Percentiles rank a stretch among this genome's conserved stretches.
Evolutionary conservation across 2,329 filamentous ascomycete genomes (phyloP).

Genomic region (Huntiella moniliformis): DNA sequence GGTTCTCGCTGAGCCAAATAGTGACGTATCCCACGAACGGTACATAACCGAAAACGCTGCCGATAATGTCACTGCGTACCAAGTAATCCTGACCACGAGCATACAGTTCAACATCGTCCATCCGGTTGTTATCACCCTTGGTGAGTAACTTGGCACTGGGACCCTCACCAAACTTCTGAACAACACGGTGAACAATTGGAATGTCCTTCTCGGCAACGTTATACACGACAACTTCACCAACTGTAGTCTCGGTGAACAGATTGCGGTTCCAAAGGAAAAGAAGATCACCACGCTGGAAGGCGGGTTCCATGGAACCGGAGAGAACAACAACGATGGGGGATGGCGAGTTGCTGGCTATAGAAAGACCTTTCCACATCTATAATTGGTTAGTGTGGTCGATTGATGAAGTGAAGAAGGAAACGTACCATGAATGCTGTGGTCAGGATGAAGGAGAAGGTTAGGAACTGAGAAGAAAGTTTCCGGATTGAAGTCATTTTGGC

Average conservation of each 20-base stretch:
- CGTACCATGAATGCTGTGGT: slow-evolving; percentile 77
- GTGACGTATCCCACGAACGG: slow-evolving; percentile 95
- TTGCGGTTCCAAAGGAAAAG: slow-evolving; percentile 63
- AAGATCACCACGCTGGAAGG: slow-evolving; percentile 61
- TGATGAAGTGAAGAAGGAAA: background rate
- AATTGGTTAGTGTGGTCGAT: background rate
- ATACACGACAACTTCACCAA: slow-evolving; percentile 43
- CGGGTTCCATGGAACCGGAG: slow-evolving; percentile 68
- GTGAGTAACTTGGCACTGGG: slow-evolving; percentile 59
- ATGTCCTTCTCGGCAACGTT: slow-evolving; percentile 90
- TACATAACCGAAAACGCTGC: slow-evolving; percentile 78
- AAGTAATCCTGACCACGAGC: slow-evolving; percentile 75
- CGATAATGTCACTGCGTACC: slow-evolving; percentile 75
- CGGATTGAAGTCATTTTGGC: slow-evolving; percentile 21
- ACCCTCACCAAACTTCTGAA: slow-evolving; percentile 50
- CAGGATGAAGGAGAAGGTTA: slow-evolving; percentile 82
- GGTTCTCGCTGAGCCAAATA: slow-evolving; percentile 84
- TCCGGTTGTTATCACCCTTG: slow-evolving; percentile 91
- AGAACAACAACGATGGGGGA: slow-evolving; percentile 71
- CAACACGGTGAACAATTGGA: slow-evolving; percentile 85
- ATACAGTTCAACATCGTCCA: slow-evolving; percentile 79
- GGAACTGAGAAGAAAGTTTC: slow-evolving; percentile 60
- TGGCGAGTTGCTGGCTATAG: slow-evolving; percentile 54
- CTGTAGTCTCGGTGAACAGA: slow-evolving; percentile 32
- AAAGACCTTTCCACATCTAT: slow-evolving; percentile 74